Conservation (phyloP, 2,329 filamentous ascomycete genomes). For the Fusarium sp. region DNA sequence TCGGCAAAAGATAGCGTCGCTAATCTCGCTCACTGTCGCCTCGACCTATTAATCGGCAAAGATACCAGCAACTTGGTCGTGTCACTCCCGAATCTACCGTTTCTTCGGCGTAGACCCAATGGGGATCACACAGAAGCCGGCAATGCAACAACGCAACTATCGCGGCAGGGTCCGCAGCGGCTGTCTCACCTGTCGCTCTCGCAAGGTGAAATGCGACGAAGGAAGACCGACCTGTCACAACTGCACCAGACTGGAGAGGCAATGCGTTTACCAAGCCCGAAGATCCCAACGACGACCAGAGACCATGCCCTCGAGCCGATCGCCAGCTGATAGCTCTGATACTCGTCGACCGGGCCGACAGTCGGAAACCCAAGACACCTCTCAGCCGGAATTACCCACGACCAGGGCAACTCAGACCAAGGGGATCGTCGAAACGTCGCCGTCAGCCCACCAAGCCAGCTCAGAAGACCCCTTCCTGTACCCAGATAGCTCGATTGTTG, state of each 20-base stretch:
- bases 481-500: no score
- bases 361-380: no score
- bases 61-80: no score
- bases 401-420: no score
- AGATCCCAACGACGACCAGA: neutral
- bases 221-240: constrained; percentile 31
- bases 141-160: constrained; percentile 33
- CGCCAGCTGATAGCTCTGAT: neutral
- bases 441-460: no score
- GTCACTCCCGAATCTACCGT: neutral
- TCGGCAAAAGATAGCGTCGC: neutral
- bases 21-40: neutral
- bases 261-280: neutral
- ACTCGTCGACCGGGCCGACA: no score
- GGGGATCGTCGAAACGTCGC: no score
- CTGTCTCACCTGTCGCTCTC: constrained; percentile 42
- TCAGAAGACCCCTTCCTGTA: no score
- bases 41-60: neutral
- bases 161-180: constrained; percentile 43
- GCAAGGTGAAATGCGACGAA: constrained; percentile 42
- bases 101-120: no score
- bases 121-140: neutral
- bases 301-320: neutral
- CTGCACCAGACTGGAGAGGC: constrained; percentile 6
- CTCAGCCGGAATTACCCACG: no score